These are phyloP conservation scores for Pleomassaria siparia DNA, from an alignment of 2,329 filamentous ascomycete species.

Conservation along the genomic window DNA sequence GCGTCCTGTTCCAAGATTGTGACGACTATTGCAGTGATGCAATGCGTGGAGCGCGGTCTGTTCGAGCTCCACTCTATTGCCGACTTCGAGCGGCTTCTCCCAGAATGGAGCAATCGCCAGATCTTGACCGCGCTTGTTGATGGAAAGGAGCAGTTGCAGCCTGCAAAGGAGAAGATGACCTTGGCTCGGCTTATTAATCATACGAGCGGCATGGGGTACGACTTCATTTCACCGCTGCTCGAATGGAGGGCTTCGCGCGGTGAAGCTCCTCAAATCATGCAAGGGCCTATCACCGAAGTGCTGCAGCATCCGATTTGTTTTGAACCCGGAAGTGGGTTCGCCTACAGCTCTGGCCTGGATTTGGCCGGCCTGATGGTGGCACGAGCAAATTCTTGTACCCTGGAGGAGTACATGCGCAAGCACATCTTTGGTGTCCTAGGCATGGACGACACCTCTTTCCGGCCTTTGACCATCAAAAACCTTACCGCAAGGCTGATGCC, in stretches of 20 bases:
- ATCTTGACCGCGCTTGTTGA: conserved; percentile 19
- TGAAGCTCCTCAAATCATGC: conserved; percentile 11
- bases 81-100: conserved; percentile 24
- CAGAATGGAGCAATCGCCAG: conserved; percentile 24
- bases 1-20: conserved; percentile 34
- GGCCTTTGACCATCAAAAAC: conserved; percentile 10
- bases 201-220: conserved; percentile 27
- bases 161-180: conserved; percentile 22
- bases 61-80: conserved; percentile 25
- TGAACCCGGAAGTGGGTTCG: conserved; percentile 25
- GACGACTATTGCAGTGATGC: conserved; percentile 28
- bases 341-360: conserved; percentile 25
- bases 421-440: conserved; percentile 25
- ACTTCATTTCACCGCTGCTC: conserved; percentile 16
- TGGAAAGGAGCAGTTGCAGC: conserved; percentile 12
- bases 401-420: conserved; percentile 27
- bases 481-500: conserved; percentile 21
- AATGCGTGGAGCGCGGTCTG: conserved; percentile 32
- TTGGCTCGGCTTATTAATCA: conserved; percentile 27
- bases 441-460: conserved; percentile 27
- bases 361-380: conserved; percentile 28
- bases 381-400: conserved; percentile 17
- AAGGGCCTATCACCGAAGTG: conserved; percentile 12
- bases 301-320: conserved; percentile 24
- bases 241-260: conserved; percentile 13